phyloP scores from a whole-genome alignment of 2,329 filamentous ascomycete species.

The Macroventuria anomochaeta region DNA sequence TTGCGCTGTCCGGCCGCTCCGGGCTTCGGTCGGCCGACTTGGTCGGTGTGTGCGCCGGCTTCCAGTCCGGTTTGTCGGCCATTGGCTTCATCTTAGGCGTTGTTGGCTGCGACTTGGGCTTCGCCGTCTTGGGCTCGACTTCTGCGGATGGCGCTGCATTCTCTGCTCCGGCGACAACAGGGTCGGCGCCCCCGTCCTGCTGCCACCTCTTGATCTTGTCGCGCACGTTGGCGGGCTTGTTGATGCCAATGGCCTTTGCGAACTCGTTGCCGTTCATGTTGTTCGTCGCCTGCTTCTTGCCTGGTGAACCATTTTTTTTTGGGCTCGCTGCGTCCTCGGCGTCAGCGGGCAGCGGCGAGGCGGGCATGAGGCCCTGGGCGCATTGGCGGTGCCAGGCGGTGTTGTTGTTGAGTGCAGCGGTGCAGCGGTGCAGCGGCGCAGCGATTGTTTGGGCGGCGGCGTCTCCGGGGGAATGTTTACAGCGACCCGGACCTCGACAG shows the following conservation, averaged over 20 bases:
- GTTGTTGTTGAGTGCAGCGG: slow-evolving; percentile 4
- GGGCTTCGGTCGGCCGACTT: slow-evolving; percentile 35
- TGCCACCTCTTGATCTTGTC: slow-evolving; percentile 88
- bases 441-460: not conserved
- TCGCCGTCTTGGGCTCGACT: slow-evolving; percentile 10
- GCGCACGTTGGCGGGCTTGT: slow-evolving; percentile 61
- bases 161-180: slow-evolving; percentile 13
- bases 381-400: slow-evolving; percentile 26
- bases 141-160: slow-evolving; percentile 10
- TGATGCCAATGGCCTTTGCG: slow-evolving; percentile 50
- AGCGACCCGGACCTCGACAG: slow-evolving; percentile 1
- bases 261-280: slow-evolving; percentile 47
- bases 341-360: slow-evolving; percentile 33
- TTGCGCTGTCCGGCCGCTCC: slow-evolving; percentile 40
- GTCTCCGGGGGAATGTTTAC: not conserved
- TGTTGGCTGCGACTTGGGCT: slow-evolving; percentile 22
- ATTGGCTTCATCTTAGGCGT: slow-evolving; percentile 36
- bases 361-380: slow-evolving; percentile 33
- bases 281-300: slow-evolving; percentile 36
- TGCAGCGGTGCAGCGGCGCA: slow-evolving; percentile 3
- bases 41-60: slow-evolving; percentile 32
- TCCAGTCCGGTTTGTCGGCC: slow-evolving; percentile 39
- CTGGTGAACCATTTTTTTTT: slow-evolving; percentile 40
- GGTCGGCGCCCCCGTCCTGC: slow-evolving; percentile 71
- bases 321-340: slow-evolving; percentile 25